Percentiles rank a stretch among this genome's conserved stretches.
Conservation (phyloP, 2,329 filamentous ascomycete genomes). For the Alternaria brassicae region DNA sequence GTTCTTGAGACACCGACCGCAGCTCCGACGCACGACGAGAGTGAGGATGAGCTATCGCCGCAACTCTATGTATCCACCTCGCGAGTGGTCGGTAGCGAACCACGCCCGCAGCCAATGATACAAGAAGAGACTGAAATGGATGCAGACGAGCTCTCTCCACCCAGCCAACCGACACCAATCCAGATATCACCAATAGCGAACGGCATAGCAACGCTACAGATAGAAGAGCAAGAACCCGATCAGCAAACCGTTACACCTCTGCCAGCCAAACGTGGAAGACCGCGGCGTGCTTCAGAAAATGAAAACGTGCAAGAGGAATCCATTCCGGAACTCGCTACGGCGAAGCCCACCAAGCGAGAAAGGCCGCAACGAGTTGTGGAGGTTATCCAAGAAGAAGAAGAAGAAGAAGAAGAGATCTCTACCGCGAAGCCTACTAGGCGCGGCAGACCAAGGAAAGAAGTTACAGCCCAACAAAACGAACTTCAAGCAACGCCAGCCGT, state of each 20-base stretch:
- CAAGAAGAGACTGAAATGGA: constrained; percentile 25
- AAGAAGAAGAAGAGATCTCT: neutral
- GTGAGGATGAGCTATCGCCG: constrained; percentile 41
- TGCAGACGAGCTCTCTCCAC: constrained; percentile 29
- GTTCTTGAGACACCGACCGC: constrained; percentile 25
- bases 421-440: constrained; percentile 14
- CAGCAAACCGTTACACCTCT: constrained; percentile 1
- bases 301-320: neutral
- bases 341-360: constrained; percentile 11
- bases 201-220: neutral
- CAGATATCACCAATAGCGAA: constrained; percentile 11
- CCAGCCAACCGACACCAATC: constrained; percentile 12
- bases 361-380: constrained; percentile 10
- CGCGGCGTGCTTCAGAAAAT: constrained; percentile 2
- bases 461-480: constrained; percentile 5
- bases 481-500: constrained; percentile 21
- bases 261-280: constrained; percentile 11
- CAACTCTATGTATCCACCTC: constrained; percentile 6
- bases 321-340: neutral
- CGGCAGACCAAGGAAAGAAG: constrained; percentile 21
- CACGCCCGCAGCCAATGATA: constrained; percentile 2
- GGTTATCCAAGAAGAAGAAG: neutral
- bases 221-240: neutral
- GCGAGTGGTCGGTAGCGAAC: constrained; percentile 7
- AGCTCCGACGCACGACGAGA: constrained; percentile 27